Percentiles rank a stretch among this genome's conserved stretches.
These are phyloP conservation scores for Crucibulum laeve DNA, from an alignment of 768 basidiomycete species.

Conservation along the genomic window DNA sequence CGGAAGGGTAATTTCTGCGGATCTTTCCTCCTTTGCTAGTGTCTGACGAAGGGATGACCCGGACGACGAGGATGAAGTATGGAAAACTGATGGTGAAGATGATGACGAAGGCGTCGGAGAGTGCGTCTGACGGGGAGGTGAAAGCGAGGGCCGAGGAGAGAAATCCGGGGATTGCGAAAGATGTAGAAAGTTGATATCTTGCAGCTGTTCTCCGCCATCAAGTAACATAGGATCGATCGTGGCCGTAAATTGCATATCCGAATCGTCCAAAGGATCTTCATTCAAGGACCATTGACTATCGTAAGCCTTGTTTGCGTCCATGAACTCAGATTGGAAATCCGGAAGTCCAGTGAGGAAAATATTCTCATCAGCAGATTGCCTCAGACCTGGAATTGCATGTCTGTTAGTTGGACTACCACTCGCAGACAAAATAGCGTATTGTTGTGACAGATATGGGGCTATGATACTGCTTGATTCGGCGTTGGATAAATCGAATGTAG, in stretches of 20 bases:
- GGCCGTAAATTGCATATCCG: background rate
- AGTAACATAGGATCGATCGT: constrained; percentile 8
- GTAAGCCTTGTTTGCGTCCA: no score
- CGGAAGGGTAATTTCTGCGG: no score
- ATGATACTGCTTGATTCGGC: no score
- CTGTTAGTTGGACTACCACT: background rate
- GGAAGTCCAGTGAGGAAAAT: background rate
- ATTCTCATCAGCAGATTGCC: background rate
- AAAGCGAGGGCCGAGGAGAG: background rate
- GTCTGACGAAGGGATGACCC: no score
- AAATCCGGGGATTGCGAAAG: background rate
- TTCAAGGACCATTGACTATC: background rate
- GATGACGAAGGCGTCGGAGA: background rate
- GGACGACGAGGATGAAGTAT: no score
- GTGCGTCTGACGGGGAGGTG: background rate
- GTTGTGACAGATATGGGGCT: background rate
- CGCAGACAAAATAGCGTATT: background rate
- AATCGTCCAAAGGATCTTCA: background rate
- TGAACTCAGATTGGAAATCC: background rate
- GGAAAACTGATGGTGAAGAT: background rate
- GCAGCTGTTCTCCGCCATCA: background rate
- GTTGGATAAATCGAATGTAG: no score
- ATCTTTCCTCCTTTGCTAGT: no score
- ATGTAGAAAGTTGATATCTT: background rate
- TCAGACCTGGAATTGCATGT: background rate